Conservation (phyloP, 345 rosid species). For the Euphorbia tirucalli region DNA sequence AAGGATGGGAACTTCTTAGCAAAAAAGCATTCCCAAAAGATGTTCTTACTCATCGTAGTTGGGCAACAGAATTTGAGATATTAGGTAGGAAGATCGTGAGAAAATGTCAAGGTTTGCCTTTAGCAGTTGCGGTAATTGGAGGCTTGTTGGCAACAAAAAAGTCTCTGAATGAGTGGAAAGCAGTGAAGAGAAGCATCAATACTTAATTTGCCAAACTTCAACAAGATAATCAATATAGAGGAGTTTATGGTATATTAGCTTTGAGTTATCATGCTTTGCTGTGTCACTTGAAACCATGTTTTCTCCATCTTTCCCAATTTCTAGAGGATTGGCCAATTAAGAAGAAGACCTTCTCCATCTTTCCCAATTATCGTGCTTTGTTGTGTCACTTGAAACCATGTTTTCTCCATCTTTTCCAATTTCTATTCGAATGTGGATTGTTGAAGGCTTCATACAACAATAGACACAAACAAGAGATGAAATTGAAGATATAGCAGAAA, state of each 20-base stretch:
- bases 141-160: slow-evolving; percentile 7
- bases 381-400: slow-evolving; percentile 10
- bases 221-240: slow-evolving; percentile 1
- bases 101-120: slow-evolving; percentile 21
- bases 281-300: slow-evolving; percentile 8
- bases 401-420: slow-evolving; percentile 12
- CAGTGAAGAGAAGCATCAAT: background rate
- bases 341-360: too few species aligned
- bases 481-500: slow-evolving; percentile 7
- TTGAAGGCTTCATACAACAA: slow-evolving; percentile 14
- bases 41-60: background rate
- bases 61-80: background rate
- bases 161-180: background rate
- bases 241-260: slow-evolving; percentile 5
- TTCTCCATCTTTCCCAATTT: slow-evolving; percentile 13
- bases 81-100: slow-evolving; percentile 14
- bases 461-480: background rate
- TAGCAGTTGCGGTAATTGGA: slow-evolving; percentile 19
- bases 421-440: slow-evolving; percentile 18
- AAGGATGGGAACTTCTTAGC: slow-evolving; percentile 7
- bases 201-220: background rate
- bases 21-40: background rate
- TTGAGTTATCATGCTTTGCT: slow-evolving; percentile 10
- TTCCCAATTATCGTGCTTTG: slow-evolving; percentile 3
- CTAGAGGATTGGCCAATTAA: slow-evolving; percentile 4